Evolutionary conservation across 768 basidiomycete species (phyloP).

Genomic region (Lactifluus hygrophoroides): DNA sequence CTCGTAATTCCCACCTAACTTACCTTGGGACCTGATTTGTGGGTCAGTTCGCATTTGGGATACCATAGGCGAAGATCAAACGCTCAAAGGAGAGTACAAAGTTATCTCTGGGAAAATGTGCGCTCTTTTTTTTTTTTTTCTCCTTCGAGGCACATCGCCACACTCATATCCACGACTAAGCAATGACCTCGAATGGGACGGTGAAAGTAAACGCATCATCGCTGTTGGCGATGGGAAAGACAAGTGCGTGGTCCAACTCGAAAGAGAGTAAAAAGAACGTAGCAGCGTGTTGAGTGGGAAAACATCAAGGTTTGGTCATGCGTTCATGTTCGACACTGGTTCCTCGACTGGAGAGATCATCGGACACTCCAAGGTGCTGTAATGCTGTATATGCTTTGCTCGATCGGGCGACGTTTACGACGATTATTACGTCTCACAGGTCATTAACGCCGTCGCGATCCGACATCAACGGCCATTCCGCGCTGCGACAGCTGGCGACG

Average conservation of each 20-base stretch:
- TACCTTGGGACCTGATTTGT: background rate
- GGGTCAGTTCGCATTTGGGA: slow-evolving; percentile 85
- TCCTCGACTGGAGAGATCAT: slow-evolving; percentile 81
- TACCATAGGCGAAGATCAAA: slow-evolving; percentile 74
- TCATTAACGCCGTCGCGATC: slow-evolving; percentile 82
- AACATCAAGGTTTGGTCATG: slow-evolving; percentile 70
- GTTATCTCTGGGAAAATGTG: slow-evolving; percentile 68
- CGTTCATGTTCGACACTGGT: slow-evolving; percentile 78
- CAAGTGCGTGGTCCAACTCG: slow-evolving; percentile 47
- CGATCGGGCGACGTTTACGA: slow-evolving; percentile 1
- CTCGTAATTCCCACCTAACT: background rate
- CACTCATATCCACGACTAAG: too few species aligned
- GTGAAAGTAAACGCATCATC: slow-evolving; percentile 92
- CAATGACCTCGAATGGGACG: slow-evolving; percentile 94
- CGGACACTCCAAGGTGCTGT: slow-evolving; percentile 78
- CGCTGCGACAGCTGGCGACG: slow-evolving; percentile 84
- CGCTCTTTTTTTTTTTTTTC: slow-evolving; percentile 22
- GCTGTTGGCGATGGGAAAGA: slow-evolving; percentile 90
- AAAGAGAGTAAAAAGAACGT: background rate
- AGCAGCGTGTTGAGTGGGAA: background rate
- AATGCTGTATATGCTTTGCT: background rate
- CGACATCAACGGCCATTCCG: slow-evolving; percentile 84
- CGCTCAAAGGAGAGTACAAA: slow-evolving; percentile 73
- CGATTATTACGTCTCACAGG: slow-evolving; percentile 31
- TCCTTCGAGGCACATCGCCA: background rate